These are phyloP conservation scores for Entoloma clypeatum DNA, from an alignment of 1,284 basidiomycete genomes.

Conservation along the genomic window DNA sequence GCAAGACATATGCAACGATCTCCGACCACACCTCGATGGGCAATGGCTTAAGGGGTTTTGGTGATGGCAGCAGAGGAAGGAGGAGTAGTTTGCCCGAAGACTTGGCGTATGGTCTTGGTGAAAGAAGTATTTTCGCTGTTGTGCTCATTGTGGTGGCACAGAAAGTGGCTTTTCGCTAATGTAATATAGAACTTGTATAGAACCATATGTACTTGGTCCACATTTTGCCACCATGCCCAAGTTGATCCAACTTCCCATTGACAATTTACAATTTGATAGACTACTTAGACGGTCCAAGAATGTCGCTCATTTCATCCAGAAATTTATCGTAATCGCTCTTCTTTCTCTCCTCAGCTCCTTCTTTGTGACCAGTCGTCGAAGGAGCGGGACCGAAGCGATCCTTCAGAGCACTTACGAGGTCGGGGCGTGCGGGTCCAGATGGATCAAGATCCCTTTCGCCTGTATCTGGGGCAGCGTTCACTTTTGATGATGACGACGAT, in stretches of 20 bases:
- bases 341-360: conserved; percentile 36
- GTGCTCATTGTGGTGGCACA: conserved; percentile 22
- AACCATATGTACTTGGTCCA: not conserved
- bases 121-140: conserved; percentile 36
- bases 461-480: conserved; percentile 58
- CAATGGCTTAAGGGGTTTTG: conserved; percentile 47
- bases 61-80: conserved; percentile 59
- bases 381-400: conserved; percentile 48
- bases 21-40: conserved; percentile 69
- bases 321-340: conserved; percentile 76
- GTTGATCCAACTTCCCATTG: not conserved
- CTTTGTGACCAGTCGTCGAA: conserved; percentile 27
- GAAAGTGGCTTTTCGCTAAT: not conserved
- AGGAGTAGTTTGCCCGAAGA: conserved; percentile 59
- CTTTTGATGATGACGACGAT: conserved; percentile 34
- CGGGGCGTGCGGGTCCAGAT: conserved; percentile 46
- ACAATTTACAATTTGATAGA: not conserved
- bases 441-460: conserved; percentile 29
- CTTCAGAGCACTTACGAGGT: conserved; percentile 60
- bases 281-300: conserved; percentile 31
- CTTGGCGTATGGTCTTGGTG: conserved; percentile 47
- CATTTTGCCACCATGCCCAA: not conserved
- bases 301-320: conserved; percentile 68
- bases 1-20: conserved; percentile 51
- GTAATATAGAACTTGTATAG: not conserved